Evolutionary conservation across 441 rosid species (phyloP).

Genomic region (Viola pubescens): DNA sequence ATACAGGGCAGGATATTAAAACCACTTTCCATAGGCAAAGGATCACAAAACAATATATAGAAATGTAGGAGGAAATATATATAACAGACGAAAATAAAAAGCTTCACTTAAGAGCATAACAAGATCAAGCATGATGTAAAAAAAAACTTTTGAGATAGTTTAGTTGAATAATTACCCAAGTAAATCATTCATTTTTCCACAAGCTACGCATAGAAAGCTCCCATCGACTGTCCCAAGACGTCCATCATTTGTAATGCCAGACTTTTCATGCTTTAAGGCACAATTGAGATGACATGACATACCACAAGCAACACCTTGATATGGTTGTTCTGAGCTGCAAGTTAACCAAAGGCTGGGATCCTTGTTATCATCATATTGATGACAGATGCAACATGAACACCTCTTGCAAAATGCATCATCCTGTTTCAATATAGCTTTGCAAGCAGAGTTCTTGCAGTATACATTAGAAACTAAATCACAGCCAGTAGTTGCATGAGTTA

Average conservation of each 20-base stretch:
- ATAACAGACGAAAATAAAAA: neutral
- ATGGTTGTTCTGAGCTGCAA: slow-evolving; percentile 69
- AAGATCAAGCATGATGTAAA: neutral
- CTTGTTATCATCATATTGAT: slow-evolving; percentile 79
- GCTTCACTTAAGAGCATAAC: neutral
- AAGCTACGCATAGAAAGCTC: slow-evolving; percentile 59
- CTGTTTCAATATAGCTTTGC: slow-evolving; percentile 60
- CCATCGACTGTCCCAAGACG: slow-evolving; percentile 49
- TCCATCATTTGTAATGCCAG: slow-evolving; percentile 59
- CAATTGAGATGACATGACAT: slow-evolving; percentile 92
- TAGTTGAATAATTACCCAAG: slow-evolving; percentile 49
- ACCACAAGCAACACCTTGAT: slow-evolving; percentile 64
- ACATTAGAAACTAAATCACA: slow-evolving; percentile 27
- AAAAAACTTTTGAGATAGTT: slow-evolving; percentile 1
- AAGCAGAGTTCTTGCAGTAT: slow-evolving; percentile 81
- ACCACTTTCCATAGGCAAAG: too few species aligned
- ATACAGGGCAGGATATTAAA: too few species aligned
- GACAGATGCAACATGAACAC: slow-evolving; percentile 90
- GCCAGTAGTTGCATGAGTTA: slow-evolving; percentile 24
- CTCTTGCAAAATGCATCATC: slow-evolving; percentile 74
- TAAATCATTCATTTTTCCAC: slow-evolving; percentile 76
- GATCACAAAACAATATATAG: too few species aligned
- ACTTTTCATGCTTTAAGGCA: slow-evolving; percentile 55
- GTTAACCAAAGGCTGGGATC: slow-evolving; percentile 93
- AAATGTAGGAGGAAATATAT: too few species aligned